These are phyloP conservation scores for Phalaenopsis equestris DNA, from an alignment of 106 monocot genomes.

Conservation along the genomic window DNA sequence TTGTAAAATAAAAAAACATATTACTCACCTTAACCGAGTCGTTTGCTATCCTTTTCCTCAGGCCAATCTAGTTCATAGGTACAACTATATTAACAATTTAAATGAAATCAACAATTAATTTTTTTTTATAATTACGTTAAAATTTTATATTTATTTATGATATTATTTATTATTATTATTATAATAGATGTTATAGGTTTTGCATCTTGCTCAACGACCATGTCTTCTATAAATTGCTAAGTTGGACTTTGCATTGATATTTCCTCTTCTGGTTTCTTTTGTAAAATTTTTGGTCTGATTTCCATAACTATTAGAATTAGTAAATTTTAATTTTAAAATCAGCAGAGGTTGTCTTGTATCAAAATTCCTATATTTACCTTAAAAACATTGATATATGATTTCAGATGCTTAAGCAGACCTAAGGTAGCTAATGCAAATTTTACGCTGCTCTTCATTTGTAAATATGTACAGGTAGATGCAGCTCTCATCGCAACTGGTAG, in stretches of 20 bases:
- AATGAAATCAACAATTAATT: no score
- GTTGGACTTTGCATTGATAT: background rate
- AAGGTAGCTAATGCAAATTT: background rate
- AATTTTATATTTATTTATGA: no score
- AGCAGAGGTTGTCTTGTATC: background rate
- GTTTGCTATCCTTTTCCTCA: no score
- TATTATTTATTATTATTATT: no score
- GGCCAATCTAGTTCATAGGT: no score
- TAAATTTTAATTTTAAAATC: background rate
- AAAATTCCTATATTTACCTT: background rate
- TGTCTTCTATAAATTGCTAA: background rate
- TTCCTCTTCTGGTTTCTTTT: background rate
- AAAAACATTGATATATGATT: background rate
- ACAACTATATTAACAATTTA: no score
- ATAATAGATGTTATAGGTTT: background rate
- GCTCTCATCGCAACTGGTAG: constrained; percentile 97
- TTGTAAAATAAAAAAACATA: no score
- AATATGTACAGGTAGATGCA: constrained; percentile 74
- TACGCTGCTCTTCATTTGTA: background rate
- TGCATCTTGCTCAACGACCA: background rate
- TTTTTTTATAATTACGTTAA: no score
- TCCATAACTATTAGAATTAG: background rate
- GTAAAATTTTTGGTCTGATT: background rate
- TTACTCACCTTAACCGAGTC: no score
- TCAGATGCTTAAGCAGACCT: background rate